Percentiles rank a stretch among this genome's conserved stretches.
Conservation (phyloP, 257 asterid species). For the Primulina huaijiensis region DNA sequence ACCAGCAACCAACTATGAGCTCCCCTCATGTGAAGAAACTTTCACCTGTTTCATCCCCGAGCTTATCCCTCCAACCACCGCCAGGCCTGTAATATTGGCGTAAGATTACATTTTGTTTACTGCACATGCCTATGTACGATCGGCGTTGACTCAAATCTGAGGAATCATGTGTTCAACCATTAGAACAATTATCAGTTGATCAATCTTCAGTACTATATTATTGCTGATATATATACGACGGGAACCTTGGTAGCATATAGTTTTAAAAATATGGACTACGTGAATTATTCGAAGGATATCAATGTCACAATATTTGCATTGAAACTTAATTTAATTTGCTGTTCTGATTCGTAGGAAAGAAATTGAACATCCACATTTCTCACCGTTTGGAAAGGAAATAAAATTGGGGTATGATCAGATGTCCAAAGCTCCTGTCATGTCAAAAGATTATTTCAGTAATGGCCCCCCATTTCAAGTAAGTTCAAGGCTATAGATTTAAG, state of each 20-base stretch:
- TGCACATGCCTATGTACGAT: too few species aligned
- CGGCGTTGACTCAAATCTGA: too few species aligned
- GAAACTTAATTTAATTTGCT: background rate
- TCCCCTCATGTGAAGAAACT: background rate
- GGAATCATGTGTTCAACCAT: too few species aligned
- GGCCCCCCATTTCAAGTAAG: slow-evolving; percentile 22
- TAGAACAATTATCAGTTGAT: too few species aligned
- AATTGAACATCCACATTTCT: background rate
- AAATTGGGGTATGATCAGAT: slow-evolving; percentile 7
- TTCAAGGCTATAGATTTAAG: background rate
- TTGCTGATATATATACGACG: too few species aligned
- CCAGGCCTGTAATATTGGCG: slow-evolving; percentile 4
- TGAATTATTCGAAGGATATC: too few species aligned
- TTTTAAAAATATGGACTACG: background rate
- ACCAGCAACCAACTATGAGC: slow-evolving; percentile 1
- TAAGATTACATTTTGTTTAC: background rate
- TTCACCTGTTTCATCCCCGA: background rate
- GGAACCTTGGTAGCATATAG: too few species aligned
- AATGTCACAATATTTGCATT: too few species aligned
- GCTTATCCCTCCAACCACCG: background rate
- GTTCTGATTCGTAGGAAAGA: slow-evolving; percentile 25
- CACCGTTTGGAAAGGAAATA: background rate
- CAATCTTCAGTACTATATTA: too few species aligned
- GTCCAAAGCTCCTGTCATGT: slow-evolving; percentile 24
- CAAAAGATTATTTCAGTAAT: slow-evolving; percentile 31